Evolutionary conservation across 208 protist genomes (phyloP), one percentile per base, ranked within the genome.

Genomic region (Trypanosoma congolense): DNA sequence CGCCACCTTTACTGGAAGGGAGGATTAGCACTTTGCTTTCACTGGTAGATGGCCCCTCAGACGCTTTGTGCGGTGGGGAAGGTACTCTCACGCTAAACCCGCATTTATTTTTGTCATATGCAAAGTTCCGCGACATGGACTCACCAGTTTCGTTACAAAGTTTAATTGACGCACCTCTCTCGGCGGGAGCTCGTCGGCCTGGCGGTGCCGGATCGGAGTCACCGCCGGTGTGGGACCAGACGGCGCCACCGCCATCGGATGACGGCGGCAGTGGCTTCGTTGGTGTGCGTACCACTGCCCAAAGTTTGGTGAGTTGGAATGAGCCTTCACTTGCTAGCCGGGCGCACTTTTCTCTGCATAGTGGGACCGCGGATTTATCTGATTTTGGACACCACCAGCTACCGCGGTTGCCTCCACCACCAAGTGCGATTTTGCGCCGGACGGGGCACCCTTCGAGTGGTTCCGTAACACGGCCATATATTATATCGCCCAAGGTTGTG

Each of bases 401-500:
- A n/a, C n/a, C n/a, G n/a, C n/a, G n/a, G n/a, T n/a, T n/a, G n/a
- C n/a, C n/a, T n/a, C n/a, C n/a, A n/a, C n/a, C n/a, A n/a, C n/a
- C n/a, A n/a, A n/a, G n/a, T n/a, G n/a, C n/a, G n/a, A n/a, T n/a
- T n/a, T n/a, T n/a, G n/a, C n/a, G n/a, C n/a, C n/a, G n/a, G n/a
- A n/a, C n/a, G n/a, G n/a, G 21, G 9, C 21, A n/a, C 12, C 12
- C 12, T 6, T 38, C 12, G 33, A 38, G 12, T 12, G 12, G 12
- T 12, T 6, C 12, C 12, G 33, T 6, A 38, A 12, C 33, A 38
- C 12, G 9, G 9, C 33, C 33, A 12, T n/a, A 46, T 19, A 25
- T 46, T 43, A 33, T 65, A 25, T 38, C 36, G 41, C 50, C 59
- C 12, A 45, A 29, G 22, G 59, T 65, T 2, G 59, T 65, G 47